A percentile compares a stretch with the other conserved stretches of the same genome.
Conservation (phyloP, 2,329 filamentous ascomycete genomes). For the Paecilomyces dactylethromorphus region DNA sequence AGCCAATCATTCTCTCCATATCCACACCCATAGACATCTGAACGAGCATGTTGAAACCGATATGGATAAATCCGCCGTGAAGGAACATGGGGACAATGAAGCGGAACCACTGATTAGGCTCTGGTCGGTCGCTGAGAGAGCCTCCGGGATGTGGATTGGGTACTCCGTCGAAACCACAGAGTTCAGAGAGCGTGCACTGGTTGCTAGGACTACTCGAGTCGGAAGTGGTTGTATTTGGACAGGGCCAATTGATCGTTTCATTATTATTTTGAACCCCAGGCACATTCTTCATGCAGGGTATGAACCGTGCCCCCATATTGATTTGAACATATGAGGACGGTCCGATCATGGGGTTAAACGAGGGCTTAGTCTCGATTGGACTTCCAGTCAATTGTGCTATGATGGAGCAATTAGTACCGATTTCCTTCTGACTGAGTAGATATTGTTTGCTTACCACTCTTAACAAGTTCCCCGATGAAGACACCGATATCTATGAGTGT, state of each 20-base stretch:
- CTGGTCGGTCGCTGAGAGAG: constrained; percentile 49
- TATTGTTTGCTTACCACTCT: constrained; percentile 61
- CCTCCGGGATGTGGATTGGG: constrained; percentile 54
- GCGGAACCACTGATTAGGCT: constrained; percentile 91
- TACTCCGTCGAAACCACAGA: constrained; percentile 78
- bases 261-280: constrained; percentile 33
- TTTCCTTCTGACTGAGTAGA: constrained; percentile 1
- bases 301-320: constrained; percentile 91
- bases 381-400: constrained; percentile 69
- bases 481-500: constrained; percentile 71
- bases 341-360: constrained; percentile 96
- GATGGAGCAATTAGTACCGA: constrained; percentile 3
- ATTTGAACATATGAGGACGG: constrained; percentile 85
- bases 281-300: constrained; percentile 85
- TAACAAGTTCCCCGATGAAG: constrained; percentile 82
- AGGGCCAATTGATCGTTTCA: constrained; percentile 55
- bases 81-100: constrained; percentile 96
- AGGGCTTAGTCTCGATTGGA: constrained; percentile 62
- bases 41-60: constrained; percentile 88
- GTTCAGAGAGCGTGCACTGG: constrained; percentile 66
- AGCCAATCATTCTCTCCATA: constrained; percentile 86
- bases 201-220: constrained; percentile 43
- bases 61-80: constrained; percentile 89
- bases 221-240: constrained; percentile 68
- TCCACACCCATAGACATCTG: constrained; percentile 86